Evolutionary conservation across 805 yeast species (phyloP).

Genomic region (Candida sanyiensis): DNA sequence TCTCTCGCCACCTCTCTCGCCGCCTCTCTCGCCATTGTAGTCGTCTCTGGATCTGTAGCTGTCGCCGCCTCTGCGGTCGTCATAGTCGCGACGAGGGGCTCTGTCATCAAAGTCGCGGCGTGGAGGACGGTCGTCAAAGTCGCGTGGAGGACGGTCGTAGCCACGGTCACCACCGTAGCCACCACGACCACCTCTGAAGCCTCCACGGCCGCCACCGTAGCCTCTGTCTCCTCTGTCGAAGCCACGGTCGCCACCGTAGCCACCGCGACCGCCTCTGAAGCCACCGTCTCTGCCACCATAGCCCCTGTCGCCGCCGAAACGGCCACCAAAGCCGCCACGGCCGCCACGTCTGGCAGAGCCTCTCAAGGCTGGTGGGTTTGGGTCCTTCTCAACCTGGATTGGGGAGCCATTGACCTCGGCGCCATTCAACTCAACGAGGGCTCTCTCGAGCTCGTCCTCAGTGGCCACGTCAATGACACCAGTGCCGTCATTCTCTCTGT

Average conservation of each 20-base stretch:
- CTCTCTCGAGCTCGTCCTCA: constrained; percentile 70
- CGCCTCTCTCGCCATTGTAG: constrained; percentile 31
- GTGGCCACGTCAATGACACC: constrained; percentile 45
- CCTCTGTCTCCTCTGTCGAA: constrained; percentile 36
- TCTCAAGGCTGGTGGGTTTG: constrained; percentile 44
- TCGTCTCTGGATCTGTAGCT: constrained; percentile 33
- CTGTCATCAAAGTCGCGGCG: constrained; percentile 12
- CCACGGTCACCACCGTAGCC: constrained; percentile 28
- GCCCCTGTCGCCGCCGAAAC: constrained; percentile 34
- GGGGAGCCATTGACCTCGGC: constrained; percentile 65
- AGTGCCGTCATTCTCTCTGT: constrained; percentile 41
- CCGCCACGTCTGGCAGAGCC: constrained; percentile 40
- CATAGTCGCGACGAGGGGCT: constrained; percentile 13
- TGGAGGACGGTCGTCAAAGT: constrained; percentile 14
- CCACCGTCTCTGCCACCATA: constrained; percentile 45
- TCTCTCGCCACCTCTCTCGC: constrained; percentile 31
- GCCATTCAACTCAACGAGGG: constrained; percentile 68
- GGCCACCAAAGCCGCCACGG: constrained; percentile 34
- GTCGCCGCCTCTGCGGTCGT: constrained; percentile 10
- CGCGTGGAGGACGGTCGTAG: constrained; percentile 12
- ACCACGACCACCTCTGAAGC: constrained; percentile 34
- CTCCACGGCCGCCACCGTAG: constrained; percentile 31
- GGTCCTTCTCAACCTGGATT: constrained; percentile 74
- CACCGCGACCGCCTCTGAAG: constrained; percentile 38
- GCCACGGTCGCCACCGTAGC: constrained; percentile 42